These are phyloP conservation scores for Cucurbitaria berberidis DNA, from an alignment of 2,329 filamentous ascomycete genomes.

Conservation along the genomic window DNA sequence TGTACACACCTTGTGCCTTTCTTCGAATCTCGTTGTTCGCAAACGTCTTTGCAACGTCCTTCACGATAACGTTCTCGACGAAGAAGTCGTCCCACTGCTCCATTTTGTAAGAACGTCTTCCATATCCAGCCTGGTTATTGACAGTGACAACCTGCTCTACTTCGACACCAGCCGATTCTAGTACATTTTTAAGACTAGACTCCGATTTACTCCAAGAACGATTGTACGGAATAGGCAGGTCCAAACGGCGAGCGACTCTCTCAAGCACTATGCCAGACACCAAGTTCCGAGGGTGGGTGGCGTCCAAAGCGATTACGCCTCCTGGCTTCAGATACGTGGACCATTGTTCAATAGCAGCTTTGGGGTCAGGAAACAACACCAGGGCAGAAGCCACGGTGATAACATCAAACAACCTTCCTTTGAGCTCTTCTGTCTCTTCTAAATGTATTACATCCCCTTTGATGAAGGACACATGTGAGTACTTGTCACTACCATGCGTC, in stretches of 20 bases:
- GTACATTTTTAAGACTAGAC: conserved; percentile 35
- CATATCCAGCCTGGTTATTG: conserved; percentile 44
- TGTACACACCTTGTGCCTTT: conserved; percentile 43
- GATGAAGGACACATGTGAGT: conserved; percentile 42
- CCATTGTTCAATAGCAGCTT: conserved; percentile 48
- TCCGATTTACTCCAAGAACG: conserved; percentile 45
- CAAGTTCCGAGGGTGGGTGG: conserved; percentile 48
- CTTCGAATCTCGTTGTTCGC: conserved; percentile 38
- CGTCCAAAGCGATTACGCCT: conserved; percentile 49
- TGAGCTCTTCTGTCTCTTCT: conserved; percentile 30
- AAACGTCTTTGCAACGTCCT: conserved; percentile 33
- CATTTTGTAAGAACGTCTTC: conserved; percentile 33
- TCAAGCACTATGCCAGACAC: conserved; percentile 49
- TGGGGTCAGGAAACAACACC: conserved; percentile 50
- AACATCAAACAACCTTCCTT: conserved; percentile 37
- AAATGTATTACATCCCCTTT: conserved; percentile 49
- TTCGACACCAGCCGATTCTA: conserved; percentile 47
- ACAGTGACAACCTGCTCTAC: conserved; percentile 39
- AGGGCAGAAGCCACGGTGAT: conserved; percentile 51
- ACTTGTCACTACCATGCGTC: conserved; percentile 30
- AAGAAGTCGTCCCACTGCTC: conserved; percentile 46
- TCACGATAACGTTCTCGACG: conserved; percentile 40
- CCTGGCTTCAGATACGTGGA: conserved; percentile 49
- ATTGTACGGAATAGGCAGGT: conserved; percentile 45
- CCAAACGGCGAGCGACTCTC: conserved; percentile 41